Base-by-base conservation (phyloP, 495 filamentous ascomycete species). In the Penicillium riverlandense region DNA sequence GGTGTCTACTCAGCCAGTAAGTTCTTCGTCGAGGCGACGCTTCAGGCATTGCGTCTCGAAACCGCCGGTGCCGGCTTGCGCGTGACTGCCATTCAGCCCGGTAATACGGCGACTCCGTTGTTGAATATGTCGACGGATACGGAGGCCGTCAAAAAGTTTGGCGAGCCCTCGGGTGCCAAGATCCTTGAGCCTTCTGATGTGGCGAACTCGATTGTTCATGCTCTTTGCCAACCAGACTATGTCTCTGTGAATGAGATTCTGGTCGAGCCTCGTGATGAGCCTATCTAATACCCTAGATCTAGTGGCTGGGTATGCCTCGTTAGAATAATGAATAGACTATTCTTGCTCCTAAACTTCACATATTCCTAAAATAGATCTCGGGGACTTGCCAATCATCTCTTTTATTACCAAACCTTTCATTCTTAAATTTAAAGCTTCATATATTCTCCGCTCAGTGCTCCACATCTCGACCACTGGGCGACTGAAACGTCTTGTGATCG, bases 1-100 rank as follows among this genome's bases (percentile, higher is more conserved):
- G 82, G 82, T 43, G 81, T 86, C n/a, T 86, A 86, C 68, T 79
- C 75, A 7, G 82, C 80, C 22, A 77, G 71, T 55, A 86, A 86
- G 55, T 84, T 86, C 72, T 86, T 86, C 62, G 80, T 85, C 35
- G 81, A 86, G 56, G 82, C 81, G 0, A 80, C 80, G 4, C 66
- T 86, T 8, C 81, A 86, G 61, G 69, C 71, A 28, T 58, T 86
- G 37, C 78, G 81, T 36, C 60, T 84, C 11, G 82, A 86, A 69
- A 85, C 80, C 0, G 82, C 78, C 1, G 81, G 82, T 1, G 67
- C 69, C 4, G 82, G 82, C 6, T 52, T 86, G 40, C 69, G 80
- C 12, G 78, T 85, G 15, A 84, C 81, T 1, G 72, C 70, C 32
- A 72, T 86, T 8, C 82, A 86, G 63, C 82, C 81, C 0, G 80